These are phyloP conservation scores for Wickerhamomyces hampshirensis DNA, from an alignment of 805 yeast species.

Conservation along the genomic window DNA sequence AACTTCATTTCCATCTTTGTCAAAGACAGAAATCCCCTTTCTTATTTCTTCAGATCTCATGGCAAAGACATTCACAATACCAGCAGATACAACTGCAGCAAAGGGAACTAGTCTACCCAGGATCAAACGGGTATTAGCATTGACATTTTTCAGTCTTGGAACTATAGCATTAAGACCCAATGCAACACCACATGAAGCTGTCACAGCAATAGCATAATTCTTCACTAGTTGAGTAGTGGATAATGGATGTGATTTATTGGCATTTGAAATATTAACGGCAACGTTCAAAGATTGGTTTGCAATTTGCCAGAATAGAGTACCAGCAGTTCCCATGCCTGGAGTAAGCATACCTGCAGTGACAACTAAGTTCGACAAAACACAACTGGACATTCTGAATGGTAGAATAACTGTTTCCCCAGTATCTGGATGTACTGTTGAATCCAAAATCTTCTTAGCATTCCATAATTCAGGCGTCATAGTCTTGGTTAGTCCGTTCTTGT, in stretches of 20 bases:
- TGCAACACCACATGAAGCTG: conserved; percentile 94
- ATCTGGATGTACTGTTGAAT: conserved; percentile 94
- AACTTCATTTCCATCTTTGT: conserved; percentile 57
- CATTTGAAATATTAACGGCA: conserved; percentile 93
- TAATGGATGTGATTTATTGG: conserved; percentile 91
- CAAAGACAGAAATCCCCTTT: conserved; percentile 73
- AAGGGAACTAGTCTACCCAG: conserved; percentile 91
- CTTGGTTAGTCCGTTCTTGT: conserved; percentile 60
- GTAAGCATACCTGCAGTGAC: conserved; percentile 98
- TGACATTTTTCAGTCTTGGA: conserved; percentile 71
- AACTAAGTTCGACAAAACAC: conserved; percentile 87
- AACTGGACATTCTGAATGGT: conserved; percentile 96
- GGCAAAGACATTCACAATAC: conserved; percentile 90
- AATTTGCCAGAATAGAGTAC: conserved; percentile 96
- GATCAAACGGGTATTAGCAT: conserved; percentile 64
- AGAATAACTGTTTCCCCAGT: conserved; percentile 88
- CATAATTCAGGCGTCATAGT: conserved; percentile 78
- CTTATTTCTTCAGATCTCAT: conserved; percentile 95
- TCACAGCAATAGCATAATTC: conserved; percentile 83
- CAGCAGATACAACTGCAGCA: conserved; percentile 98
- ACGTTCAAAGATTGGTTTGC: conserved; percentile 96
- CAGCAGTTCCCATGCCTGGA: conserved; percentile 84
- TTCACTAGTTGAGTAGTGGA: conserved; percentile 70
- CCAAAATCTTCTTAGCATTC: conserved; percentile 82
- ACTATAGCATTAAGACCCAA: conserved; percentile 87